Base-by-base conservation (phyloP, 148 eudicot genomes). In the Suaeda aralocaspica region DNA sequence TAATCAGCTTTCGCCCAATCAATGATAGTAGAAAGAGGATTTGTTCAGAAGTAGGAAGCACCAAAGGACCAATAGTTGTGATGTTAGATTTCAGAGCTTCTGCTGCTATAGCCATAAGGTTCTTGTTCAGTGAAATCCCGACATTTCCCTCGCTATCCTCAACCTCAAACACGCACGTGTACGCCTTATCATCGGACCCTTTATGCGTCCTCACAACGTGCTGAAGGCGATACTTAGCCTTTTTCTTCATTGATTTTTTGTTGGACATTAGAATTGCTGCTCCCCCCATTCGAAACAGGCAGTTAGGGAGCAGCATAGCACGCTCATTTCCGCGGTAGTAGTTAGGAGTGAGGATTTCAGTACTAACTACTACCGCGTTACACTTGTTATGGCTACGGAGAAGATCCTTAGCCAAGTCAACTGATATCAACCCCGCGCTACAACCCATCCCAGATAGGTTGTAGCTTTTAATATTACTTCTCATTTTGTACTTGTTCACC, bases 361-460 rank as follows among this genome's bases (percentile, higher is more conserved):
- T 81, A 64, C 89, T 86, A 9, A 86, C 69, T 0, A 86, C 76
- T 0, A 86, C 66, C 0, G 85, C 89, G 26, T 82, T 77, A 0
- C 80, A 76, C 34, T 78, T 81, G 3, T 81, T 79, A 9, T 74
- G 71, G 0, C 66, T 74, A 6, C 79, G 84, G 0, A 84, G 72
- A 2, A 84, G 78, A 52, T 84, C 71, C 1, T 48, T 63, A 5
- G 84, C 87, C 5, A 81, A 63, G 64, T 76, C 79, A 0, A 81
- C 59, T 0, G 87, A 73, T 2, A 84, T 81, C 12, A 78, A 10
- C 9, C 87, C 79, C 0, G 84, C 80, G 58, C 87, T 84, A 57
- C 87, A 84, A 13, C 87, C 87, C 87, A 84, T 84, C 13, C 87
- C 87, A 2, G 87, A 78, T 0, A 84, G 50, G 36, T 80, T 84